Conservation (phyloP, 2,329 filamentous ascomycete species). For the Chalara sp. region DNA sequence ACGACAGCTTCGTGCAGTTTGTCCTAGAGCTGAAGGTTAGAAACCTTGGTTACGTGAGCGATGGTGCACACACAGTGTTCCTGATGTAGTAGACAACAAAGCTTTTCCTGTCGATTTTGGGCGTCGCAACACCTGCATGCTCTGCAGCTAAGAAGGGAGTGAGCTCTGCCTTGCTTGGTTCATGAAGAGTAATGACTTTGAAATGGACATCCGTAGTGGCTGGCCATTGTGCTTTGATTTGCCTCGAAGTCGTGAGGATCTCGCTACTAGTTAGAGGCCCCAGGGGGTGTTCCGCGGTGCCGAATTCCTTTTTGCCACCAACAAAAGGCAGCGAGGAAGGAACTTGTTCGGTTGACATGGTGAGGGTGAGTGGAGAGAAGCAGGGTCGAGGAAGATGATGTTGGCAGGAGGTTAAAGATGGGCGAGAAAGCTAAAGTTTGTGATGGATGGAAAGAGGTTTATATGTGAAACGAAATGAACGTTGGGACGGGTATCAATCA, state of each 20-base stretch:
- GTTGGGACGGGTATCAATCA: no score
- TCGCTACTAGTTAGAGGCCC: constrained; percentile 52
- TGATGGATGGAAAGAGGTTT: no score
- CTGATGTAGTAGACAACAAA: constrained; percentile 53
- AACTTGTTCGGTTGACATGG: constrained; percentile 20
- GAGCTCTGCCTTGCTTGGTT: constrained; percentile 47
- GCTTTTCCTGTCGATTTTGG: constrained; percentile 40
- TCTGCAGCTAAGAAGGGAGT: constrained; percentile 44
- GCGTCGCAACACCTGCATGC: constrained; percentile 32
- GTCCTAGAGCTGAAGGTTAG: constrained; percentile 32
- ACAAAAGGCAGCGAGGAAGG: constrained; percentile 17
- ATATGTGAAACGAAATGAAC: no score
- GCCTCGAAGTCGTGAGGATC: constrained; percentile 41
- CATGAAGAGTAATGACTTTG: constrained; percentile 54
- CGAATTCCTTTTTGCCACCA: constrained; percentile 17
- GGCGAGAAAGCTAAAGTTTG: neutral
- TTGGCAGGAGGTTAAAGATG: constrained; percentile 6
- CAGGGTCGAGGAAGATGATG: no score
- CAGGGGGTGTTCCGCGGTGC: constrained; percentile 43
- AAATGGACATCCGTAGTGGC: constrained; percentile 49
- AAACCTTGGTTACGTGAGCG: neutral
- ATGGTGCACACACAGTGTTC: constrained; percentile 45
- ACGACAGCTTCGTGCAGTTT: constrained; percentile 55
- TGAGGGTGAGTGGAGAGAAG: neutral
- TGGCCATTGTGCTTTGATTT: constrained; percentile 50